These are phyloP conservation scores for Acanthamoeba triangularis DNA, from an alignment of 208 protist species.

Conservation along the genomic window DNA sequence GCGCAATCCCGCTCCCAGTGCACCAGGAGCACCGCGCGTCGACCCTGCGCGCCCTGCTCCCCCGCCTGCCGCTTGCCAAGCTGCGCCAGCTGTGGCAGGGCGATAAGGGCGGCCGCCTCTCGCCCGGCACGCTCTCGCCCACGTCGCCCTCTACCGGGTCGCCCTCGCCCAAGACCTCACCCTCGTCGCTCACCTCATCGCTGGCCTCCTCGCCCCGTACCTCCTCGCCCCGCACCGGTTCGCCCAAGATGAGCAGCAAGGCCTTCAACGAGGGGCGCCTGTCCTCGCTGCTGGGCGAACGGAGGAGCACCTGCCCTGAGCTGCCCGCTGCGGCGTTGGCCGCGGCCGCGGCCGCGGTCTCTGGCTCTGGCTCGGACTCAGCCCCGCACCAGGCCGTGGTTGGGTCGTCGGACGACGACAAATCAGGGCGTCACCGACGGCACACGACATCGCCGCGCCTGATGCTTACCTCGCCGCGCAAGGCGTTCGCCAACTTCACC, in stretches of 20 bases:
- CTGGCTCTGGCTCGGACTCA: too few species aligned
- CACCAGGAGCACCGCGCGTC: background rate
- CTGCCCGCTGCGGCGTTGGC: background rate
- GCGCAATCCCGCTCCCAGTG: background rate
- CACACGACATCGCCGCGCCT: background rate
- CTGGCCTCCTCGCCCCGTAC: background rate
- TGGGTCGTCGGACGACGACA: background rate
- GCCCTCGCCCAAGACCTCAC: constrained; percentile 28
- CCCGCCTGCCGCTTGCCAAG: constrained; percentile 38
- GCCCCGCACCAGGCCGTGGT: too few species aligned
- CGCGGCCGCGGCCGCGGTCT: too few species aligned
- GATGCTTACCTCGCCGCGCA: constrained; percentile 10
- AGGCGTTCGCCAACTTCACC: constrained; percentile 9
- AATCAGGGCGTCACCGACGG: background rate
- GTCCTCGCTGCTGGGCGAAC: background rate
- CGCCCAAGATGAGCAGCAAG: background rate
- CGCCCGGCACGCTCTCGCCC: background rate
- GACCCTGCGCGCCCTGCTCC: background rate
- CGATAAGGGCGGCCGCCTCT: background rate
- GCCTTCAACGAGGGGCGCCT: background rate
- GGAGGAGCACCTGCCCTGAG: background rate
- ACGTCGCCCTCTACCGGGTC: background rate
- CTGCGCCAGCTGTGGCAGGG: constrained; percentile 22
- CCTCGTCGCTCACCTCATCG: background rate
- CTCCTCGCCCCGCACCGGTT: background rate